These are phyloP conservation scores for Epichloe gansuensis DNA, from an alignment of 2,329 filamentous ascomycete species.

Conservation along the genomic window DNA sequence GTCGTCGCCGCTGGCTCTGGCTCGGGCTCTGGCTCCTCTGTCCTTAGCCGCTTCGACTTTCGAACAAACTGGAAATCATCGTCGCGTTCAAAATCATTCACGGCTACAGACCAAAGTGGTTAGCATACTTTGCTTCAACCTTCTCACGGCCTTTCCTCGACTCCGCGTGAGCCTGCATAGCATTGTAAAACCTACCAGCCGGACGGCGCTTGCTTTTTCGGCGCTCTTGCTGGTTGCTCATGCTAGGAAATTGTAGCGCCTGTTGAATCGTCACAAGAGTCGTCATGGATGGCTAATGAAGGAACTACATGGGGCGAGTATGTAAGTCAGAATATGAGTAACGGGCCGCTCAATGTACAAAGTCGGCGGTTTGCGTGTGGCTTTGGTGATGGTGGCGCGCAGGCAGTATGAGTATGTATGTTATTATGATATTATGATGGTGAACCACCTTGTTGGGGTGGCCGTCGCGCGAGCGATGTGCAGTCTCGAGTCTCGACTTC, in stretches of 20 bases:
- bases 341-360: background rate
- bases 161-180: background rate
- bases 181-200: slow-evolving; percentile 36
- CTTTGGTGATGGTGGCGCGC: background rate
- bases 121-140: background rate
- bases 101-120: slow-evolving; percentile 15
- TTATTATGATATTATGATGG: background rate
- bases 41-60: slow-evolving; percentile 52
- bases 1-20: slow-evolving; percentile 23
- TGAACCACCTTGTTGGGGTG: slow-evolving; percentile 6
- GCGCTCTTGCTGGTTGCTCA: slow-evolving; percentile 51
- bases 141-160: background rate
- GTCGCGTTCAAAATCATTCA: slow-evolving; percentile 51
- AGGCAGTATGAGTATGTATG: background rate
- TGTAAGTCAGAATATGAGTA: background rate
- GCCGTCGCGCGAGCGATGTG: slow-evolving; percentile 5
- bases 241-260: slow-evolving; percentile 55
- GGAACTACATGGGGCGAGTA: slow-evolving; percentile 6
- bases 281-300: slow-evolving; percentile 50
- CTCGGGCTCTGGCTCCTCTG: slow-evolving; percentile 30
- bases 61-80: slow-evolving; percentile 67
- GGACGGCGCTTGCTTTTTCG: slow-evolving; percentile 49
- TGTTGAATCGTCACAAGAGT: slow-evolving; percentile 51
- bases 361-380: background rate
- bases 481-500: background rate